Evolutionary conservation across 768 basidiomycete species (phyloP), one percentile per base, ranked within the genome.

Genomic region (Trametes punicea): DNA sequence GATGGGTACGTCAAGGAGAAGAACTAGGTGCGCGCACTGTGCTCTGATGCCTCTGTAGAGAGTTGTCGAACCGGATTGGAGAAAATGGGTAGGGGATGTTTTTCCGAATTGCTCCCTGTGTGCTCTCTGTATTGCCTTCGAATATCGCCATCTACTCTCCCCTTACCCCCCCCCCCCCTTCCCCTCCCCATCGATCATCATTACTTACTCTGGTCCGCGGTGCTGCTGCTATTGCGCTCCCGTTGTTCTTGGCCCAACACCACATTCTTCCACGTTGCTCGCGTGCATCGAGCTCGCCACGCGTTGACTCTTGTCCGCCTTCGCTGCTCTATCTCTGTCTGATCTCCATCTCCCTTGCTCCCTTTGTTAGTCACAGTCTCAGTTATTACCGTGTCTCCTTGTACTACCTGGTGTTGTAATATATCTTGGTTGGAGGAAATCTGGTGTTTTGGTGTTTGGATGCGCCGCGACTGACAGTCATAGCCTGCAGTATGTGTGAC

Each of bases 1-100:
- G 34, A 36, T 38, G 62, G 62, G 44, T 55, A 51, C 57, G 34
- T 33, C n/a, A 42, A 46, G 55, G 55, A 55, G 55, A 60, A 62
- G 51, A 53, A 58, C 40, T 62, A 56, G 55, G 39, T 39, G 51
- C 34, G 9, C n/a, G 21, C 13, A 36, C 15, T 20, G n/a, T 7
- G 9, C 9, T 10, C 33, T 2, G 23, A 15, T 1, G 18, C 23
- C 23, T 25, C 25, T 15, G 6, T 44, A 1, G 42, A 15, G 42
- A 21, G 42, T 20, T 11, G 34, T 15, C 15, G n/a, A 2, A 3
- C 5, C 39, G 21, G 41, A 6, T 40, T 15, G 20, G 25, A 36
- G 15, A 11, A 18, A n/a, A n/a, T 18, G 29, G 47, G 47, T 23
- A 50, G 38, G 47, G 34, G 34, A 16, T 33, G 31, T 34, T 21